Conservation (phyloP, 148 eudicot genomes). For the Camellia granthamiana region DNA sequence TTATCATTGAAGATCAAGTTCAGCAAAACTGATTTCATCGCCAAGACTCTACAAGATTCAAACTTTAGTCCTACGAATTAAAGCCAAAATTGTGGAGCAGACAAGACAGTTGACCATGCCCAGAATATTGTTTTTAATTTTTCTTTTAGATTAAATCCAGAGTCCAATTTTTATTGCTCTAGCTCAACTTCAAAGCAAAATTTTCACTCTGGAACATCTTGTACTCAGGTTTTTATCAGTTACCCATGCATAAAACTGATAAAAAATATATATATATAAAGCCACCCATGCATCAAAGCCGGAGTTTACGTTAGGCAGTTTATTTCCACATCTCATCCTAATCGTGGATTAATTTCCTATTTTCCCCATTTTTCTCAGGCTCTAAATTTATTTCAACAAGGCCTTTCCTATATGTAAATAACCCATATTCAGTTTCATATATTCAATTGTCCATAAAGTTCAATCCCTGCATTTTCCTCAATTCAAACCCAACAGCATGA, state of each 20-base stretch:
- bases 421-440: neutral
- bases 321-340: neutral
- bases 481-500: neutral
- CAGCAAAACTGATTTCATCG: neutral
- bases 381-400: neutral
- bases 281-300: neutral
- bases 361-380: neutral
- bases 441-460: neutral
- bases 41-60: neutral
- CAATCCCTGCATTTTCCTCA: neutral
- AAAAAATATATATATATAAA: neutral
- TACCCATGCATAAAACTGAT: neutral
- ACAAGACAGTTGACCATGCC: neutral
- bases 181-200: neutral
- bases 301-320: neutral
- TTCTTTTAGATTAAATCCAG: neutral
- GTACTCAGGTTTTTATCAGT: neutral
- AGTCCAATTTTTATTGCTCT: neutral
- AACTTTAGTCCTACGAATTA: neutral
- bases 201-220: neutral
- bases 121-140: neutral
- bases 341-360: neutral
- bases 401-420: neutral
- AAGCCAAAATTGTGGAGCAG: neutral
- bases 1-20: neutral